Evolutionary conservation across 2,329 filamentous ascomycete genomes (phyloP).

Genomic region (Colletotrichum sp.): DNA sequence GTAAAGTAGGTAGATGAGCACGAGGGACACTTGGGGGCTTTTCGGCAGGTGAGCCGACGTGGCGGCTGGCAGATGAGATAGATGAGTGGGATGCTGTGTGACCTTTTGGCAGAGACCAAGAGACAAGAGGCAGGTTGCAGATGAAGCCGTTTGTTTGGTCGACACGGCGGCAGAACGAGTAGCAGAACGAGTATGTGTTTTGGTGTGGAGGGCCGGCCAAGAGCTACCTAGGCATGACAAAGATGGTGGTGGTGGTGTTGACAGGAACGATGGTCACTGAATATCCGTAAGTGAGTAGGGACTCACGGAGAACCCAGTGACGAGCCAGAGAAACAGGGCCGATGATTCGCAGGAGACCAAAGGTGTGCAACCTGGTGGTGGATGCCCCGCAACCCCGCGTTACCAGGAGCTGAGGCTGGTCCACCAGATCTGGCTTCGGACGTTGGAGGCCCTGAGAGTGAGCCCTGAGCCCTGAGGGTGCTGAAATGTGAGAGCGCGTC

Average conservation of each 20-base stretch:
- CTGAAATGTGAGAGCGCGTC: neutral
- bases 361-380: neutral
- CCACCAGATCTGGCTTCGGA: conserved; percentile 13
- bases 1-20: neutral
- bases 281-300: too few relatives aligned
- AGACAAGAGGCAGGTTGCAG: neutral
- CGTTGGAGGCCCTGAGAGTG: neutral
- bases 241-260: neutral
- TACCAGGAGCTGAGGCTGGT: conserved; percentile 10
- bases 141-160: neutral
- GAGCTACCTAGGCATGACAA: neutral
- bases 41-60: conserved; percentile 1
- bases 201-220: neutral
- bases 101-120: neutral
- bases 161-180: neutral
- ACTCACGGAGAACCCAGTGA: neutral
- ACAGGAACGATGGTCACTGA: too few relatives aligned
- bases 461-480: neutral
- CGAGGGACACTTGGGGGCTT: neutral
- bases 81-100: neutral
- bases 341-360: conserved; percentile 18
- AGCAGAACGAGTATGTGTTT: neutral
- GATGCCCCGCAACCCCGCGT: conserved; percentile 22
- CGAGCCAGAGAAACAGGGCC: conserved; percentile 1
- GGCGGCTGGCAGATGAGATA: neutral